Percentiles rank a stretch among this genome's conserved stretches.
These are phyloP conservation scores for Hansenula anomala DNA, from an alignment of 1,139 yeast genomes.

Conservation along the genomic window DNA sequence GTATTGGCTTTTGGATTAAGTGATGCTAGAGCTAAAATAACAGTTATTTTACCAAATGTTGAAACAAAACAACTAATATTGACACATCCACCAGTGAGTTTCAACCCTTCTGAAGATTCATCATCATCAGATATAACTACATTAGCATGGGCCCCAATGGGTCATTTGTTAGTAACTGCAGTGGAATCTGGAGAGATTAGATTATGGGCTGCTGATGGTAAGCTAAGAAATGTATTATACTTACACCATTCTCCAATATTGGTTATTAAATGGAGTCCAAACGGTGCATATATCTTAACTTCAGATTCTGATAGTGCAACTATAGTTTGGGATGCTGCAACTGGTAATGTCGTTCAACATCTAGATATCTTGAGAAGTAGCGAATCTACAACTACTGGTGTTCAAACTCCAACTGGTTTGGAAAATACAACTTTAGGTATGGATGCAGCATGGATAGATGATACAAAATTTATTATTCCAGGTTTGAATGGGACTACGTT, in stretches of 20 bases:
- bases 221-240: conserved; percentile 53
- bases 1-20: conserved; percentile 37
- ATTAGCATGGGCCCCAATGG: conserved; percentile 62
- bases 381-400: conserved; percentile 2
- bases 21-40: conserved; percentile 33
- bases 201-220: conserved; percentile 66
- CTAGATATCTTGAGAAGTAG: conserved; percentile 26
- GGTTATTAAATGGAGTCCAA: conserved; percentile 44
- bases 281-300: conserved; percentile 31
- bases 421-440: conserved; percentile 32
- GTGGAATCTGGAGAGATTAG: conserved; percentile 61
- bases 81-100: conserved; percentile 17
- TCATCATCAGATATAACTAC: conserved; percentile 28
- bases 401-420: conserved; percentile 7
- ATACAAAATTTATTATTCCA: conserved; percentile 65
- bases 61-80: conserved; percentile 12
- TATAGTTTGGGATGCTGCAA: conserved; percentile 49
- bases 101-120: conserved; percentile 4
- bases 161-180: conserved; percentile 51
- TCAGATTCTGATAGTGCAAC: conserved; percentile 33
- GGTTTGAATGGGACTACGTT: conserved; percentile 52
- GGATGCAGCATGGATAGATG: conserved; percentile 71
- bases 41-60: conserved; percentile 13
- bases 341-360: conserved; percentile 44
- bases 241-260: conserved; percentile 51